A percentile compares a stretch with the other conserved stretches of the same genome.
These are phyloP conservation scores for Akanthomyces uredinophilus DNA, from an alignment of 2,329 filamentous ascomycete genomes.

Conservation along the genomic window DNA sequence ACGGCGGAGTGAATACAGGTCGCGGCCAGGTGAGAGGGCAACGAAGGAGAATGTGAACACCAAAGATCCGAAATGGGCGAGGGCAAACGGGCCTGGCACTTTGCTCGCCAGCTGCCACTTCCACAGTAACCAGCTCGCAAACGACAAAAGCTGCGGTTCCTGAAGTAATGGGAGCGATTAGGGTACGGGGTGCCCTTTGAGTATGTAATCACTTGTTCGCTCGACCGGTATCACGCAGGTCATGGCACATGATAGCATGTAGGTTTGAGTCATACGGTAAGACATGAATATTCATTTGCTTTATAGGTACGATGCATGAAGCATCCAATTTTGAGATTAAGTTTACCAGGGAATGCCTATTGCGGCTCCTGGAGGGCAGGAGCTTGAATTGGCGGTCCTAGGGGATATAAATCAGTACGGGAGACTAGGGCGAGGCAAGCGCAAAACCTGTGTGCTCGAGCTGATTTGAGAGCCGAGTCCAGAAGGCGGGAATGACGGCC, in stretches of 20 bases:
- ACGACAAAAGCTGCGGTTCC: not conserved
- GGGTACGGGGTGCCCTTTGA: not conserved
- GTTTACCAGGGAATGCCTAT: slow-evolving; percentile 11
- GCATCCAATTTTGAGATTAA: not conserved
- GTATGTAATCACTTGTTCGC: not conserved
- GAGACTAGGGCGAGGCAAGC: slow-evolving; percentile 13
- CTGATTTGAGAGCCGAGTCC: not conserved
- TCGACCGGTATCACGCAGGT: not conserved
- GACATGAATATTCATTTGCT: not conserved
- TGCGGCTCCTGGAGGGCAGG: not conserved
- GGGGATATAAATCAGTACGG: slow-evolving; percentile 15
- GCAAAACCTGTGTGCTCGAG: slow-evolving; percentile 15
- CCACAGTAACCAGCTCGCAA: not conserved
- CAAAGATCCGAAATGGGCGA: not conserved
- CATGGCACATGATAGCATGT: not conserved
- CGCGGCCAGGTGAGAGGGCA: not conserved
- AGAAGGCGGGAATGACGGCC: not conserved
- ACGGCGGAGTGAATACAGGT: not conserved
- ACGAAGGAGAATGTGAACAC: slow-evolving; percentile 13
- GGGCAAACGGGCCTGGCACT: slow-evolving; percentile 4
- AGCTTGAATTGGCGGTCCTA: slow-evolving; percentile 14
- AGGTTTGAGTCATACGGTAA: too few relatives aligned
- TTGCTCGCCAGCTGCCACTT: not conserved
- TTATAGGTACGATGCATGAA: not conserved
- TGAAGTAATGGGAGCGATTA: not conserved